A percentile compares a stretch with the other conserved stretches of the same genome.
phyloP scores from a whole-genome alignment of 768 basidiomycete species.

The Kwoniella europaea region DNA sequence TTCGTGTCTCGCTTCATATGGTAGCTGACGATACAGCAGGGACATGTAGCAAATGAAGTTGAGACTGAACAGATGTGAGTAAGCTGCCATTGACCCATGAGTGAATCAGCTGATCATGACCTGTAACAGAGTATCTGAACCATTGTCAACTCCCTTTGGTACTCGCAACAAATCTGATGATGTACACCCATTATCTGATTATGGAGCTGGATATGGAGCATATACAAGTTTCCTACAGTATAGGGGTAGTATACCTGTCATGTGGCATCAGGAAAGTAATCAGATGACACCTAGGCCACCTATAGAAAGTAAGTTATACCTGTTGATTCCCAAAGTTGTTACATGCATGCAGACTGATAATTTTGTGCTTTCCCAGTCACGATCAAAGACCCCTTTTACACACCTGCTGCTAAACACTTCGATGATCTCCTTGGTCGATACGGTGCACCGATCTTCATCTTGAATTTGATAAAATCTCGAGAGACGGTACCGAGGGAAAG shows the following conservation, averaged over 20 bases:
- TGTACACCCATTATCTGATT: constrained; percentile 15
- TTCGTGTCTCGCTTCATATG: background rate
- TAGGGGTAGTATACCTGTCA: constrained; percentile 91
- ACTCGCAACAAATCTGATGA: constrained; percentile 17
- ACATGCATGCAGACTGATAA: constrained; percentile 12
- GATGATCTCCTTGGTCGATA: constrained; percentile 87
- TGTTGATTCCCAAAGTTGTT: background rate
- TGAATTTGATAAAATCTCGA: constrained; percentile 83
- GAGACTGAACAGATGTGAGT: constrained; percentile 89
- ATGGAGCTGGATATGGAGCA: constrained; percentile 64
- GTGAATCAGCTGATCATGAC: background rate
- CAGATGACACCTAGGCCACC: constrained; percentile 91
- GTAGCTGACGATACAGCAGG: constrained; percentile 62
- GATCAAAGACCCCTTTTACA: constrained; percentile 92
- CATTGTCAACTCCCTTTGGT: constrained; percentile 50
- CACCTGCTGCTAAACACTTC: constrained; percentile 90
- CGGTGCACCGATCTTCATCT: constrained; percentile 82
- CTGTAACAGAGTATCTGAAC: constrained; percentile 52
- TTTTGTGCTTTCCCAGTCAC: constrained; percentile 67
- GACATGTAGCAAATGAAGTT: constrained; percentile 97
- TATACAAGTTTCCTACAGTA: constrained; percentile 97
- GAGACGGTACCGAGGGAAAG: constrained; percentile 69
- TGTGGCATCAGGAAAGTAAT: constrained; percentile 93
- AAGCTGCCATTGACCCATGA: background rate
- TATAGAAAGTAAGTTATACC: constrained; percentile 77